phyloP scores from a whole-genome alignment of 1,284 basidiomycete species.

The Cystobasidium slooffiae region DNA sequence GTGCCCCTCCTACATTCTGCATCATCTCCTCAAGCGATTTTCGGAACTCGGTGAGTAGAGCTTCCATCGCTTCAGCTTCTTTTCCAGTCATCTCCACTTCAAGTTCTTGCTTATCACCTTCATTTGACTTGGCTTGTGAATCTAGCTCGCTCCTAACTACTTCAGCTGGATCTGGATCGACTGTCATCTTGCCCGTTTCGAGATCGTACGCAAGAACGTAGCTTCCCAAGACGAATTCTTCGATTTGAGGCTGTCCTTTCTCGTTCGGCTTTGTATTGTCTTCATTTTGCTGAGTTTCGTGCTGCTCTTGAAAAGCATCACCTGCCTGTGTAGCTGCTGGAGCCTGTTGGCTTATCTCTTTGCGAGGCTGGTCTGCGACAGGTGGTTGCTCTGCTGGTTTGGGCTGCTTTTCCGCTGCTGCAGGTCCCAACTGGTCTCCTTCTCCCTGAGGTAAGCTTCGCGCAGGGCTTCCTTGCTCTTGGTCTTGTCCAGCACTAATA shows the following conservation, averaged over 20 bases:
- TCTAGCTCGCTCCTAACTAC: conserved; percentile 1
- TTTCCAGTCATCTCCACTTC: conserved; percentile 1
- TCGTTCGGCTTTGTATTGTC: neutral
- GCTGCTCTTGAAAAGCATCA: neutral
- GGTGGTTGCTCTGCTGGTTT: too few relatives aligned
- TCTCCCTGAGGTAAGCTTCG: neutral
- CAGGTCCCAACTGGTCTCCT: too few relatives aligned
- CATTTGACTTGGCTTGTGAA: too few relatives aligned
- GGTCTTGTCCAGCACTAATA: neutral
- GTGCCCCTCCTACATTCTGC: conserved; percentile 1
- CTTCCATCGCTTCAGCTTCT: conserved; percentile 23
- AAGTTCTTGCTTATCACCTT: neutral
- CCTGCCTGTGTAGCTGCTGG: neutral
- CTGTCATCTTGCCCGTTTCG: conserved; percentile 28
- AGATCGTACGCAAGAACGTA: conserved; percentile 28
- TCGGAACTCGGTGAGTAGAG: conserved; percentile 10
- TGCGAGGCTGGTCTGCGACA: too few relatives aligned
- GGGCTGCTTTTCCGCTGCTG: too few relatives aligned
- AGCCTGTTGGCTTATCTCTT: neutral
- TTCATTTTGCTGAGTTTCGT: neutral
- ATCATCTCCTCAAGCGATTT: conserved; percentile 22
- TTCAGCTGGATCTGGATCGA: conserved; percentile 9
- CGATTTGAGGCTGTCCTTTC: neutral
- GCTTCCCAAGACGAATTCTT: conserved; percentile 17
- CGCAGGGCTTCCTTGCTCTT: neutral